phyloP scores from a whole-genome alignment of 2,329 filamentous ascomycete species.

The Pseudopyrenochaeta lycopersici region DNA sequence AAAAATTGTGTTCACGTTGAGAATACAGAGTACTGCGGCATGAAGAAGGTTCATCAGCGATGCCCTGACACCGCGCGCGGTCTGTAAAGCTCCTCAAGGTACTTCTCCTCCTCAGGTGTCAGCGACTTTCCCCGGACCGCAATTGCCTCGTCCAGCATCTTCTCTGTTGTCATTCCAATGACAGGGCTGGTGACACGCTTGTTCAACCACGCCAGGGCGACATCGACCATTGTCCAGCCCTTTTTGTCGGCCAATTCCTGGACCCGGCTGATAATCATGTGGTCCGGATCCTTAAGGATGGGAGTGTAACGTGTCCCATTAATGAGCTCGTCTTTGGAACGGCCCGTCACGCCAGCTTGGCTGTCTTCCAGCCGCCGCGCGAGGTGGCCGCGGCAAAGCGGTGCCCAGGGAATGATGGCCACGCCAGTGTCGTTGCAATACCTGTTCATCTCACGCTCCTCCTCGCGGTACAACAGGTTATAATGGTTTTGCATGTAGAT shows the following conservation, averaged over 20 bases:
- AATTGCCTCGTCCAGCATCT: constrained; percentile 30
- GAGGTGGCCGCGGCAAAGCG: constrained; percentile 49
- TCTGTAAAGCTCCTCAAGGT: constrained; percentile 26
- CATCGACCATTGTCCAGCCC: constrained; percentile 66
- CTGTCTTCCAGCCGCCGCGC: constrained; percentile 39
- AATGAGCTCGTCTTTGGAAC: constrained; percentile 8
- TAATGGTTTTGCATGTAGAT: constrained; percentile 57
- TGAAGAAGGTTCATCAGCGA: no score
- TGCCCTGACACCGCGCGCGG: no score
- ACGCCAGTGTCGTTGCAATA: constrained; percentile 30
- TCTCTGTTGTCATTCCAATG: constrained; percentile 24
- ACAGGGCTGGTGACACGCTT: constrained; percentile 28
- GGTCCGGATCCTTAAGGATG: constrained; percentile 52
- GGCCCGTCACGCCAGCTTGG: not conserved
- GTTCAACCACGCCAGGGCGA: constrained; percentile 46
- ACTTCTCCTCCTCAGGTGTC: constrained; percentile 26
- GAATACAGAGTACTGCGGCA: no score
- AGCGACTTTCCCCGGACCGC: constrained; percentile 17
- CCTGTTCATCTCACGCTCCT: constrained; percentile 50
- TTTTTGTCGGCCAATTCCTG: constrained; percentile 64
- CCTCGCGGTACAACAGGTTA: constrained; percentile 54
- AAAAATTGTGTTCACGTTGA: no score
- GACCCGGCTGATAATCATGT: constrained; percentile 60
- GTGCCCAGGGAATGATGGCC: constrained; percentile 38
- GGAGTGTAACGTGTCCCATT: no score